Evolutionary conservation across 2,329 filamentous ascomycete genomes (phyloP).

Genomic region (Paraconiothyrium sp.): DNA sequence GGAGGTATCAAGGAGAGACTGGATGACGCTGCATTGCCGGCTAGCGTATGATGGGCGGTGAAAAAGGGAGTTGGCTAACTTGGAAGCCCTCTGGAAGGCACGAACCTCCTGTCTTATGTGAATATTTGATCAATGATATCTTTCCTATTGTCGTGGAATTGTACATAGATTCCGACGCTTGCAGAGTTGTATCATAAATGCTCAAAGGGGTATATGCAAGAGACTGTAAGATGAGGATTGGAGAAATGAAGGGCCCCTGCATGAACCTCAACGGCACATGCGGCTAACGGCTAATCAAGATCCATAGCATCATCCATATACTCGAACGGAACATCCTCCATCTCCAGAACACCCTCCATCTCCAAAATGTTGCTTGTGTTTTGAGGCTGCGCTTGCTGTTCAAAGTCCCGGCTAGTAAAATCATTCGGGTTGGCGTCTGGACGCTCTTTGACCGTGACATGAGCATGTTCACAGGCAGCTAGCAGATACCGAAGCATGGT

Average conservation of each 20-base stretch:
- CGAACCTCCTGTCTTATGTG: conserved; percentile 24
- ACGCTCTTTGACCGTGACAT: conserved; percentile 48
- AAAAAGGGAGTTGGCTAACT: not conserved
- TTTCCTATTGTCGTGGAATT: not conserved
- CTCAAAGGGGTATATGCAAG: conserved; percentile 1
- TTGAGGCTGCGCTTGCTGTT: conserved; percentile 22
- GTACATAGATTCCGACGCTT: not conserved
- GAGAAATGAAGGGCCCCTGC: not conserved
- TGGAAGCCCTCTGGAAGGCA: conserved; percentile 23
- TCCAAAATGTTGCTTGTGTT: conserved; percentile 19
- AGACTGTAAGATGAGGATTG: conserved; percentile 15
- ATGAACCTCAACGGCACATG: not conserved
- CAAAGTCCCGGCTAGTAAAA: conserved; percentile 35
- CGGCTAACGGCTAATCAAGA: conserved; percentile 30
- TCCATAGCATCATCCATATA: conserved; percentile 51
- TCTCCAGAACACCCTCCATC: conserved; percentile 32
- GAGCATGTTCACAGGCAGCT: conserved; percentile 67
- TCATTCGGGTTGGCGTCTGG: conserved; percentile 12
- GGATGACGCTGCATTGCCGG: conserved; percentile 12
- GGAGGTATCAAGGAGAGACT: conserved; percentile 35
- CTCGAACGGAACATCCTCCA: conserved; percentile 40
- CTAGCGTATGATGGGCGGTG: not conserved
- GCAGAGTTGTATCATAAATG: not conserved
- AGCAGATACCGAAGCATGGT: conserved; percentile 68
- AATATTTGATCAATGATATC: conserved; percentile 16